Evolutionary conservation across 2,329 filamentous ascomycete species (phyloP).

Genomic region (Dothistroma pini): DNA sequence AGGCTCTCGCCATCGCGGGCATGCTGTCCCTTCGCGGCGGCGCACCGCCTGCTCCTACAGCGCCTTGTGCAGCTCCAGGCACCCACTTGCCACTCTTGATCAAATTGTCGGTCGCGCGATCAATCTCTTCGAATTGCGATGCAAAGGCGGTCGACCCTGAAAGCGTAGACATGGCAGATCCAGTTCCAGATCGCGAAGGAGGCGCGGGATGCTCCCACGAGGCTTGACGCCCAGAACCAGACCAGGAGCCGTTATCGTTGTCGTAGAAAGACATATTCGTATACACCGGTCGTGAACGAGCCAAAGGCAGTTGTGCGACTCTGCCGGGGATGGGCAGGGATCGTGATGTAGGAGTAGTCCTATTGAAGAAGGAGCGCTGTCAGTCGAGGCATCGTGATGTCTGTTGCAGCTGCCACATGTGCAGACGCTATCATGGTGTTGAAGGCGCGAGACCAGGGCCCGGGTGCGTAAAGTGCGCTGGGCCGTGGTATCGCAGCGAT

Average conservation of each 20-base stretch:
- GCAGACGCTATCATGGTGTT: neutral
- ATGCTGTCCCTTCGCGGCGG: constrained; percentile 74
- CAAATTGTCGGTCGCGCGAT: constrained; percentile 91
- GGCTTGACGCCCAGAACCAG: constrained; percentile 59
- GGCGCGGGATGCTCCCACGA: constrained; percentile 65
- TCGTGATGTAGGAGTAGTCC: neutral
- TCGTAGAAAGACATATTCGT: constrained; percentile 65
- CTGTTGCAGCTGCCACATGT: neutral
- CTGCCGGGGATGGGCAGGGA: neutral
- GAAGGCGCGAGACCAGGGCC: neutral
- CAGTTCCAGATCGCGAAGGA: constrained; percentile 70
- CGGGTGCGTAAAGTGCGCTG: neutral
- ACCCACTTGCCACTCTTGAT: constrained; percentile 96
- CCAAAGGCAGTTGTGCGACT: neutral
- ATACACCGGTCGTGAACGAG: neutral
- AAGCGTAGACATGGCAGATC: constrained; percentile 63
- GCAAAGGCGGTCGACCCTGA: constrained; percentile 70
- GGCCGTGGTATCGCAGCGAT: neutral
- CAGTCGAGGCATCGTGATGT: neutral
- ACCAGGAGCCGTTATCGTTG: constrained; percentile 56
- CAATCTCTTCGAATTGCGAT: constrained; percentile 92
- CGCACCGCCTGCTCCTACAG: constrained; percentile 21
- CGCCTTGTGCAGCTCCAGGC: constrained; percentile 37
- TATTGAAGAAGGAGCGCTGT: neutral
- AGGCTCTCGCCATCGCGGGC: constrained; percentile 52